Percentiles rank a stretch among this genome's conserved stretches.
phyloP scores from a whole-genome alignment of 139 green algal genomes.

The Ulvella scutata region DNA sequence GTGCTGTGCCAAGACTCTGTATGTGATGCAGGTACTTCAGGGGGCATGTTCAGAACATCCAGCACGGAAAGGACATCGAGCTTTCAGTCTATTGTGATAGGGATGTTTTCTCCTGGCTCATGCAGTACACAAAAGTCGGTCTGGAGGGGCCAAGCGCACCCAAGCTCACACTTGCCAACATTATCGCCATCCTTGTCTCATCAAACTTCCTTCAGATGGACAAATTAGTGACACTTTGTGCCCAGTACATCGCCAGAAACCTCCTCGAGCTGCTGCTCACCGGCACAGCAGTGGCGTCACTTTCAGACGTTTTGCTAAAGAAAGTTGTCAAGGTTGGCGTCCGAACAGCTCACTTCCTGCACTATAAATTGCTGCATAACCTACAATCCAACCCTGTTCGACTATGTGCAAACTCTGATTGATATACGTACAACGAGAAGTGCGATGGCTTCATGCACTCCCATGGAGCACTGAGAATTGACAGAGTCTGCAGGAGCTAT shows the following conservation, averaged over 20 bases:
- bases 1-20: background rate
- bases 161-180: background rate
- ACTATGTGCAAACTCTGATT: too few relatives aligned
- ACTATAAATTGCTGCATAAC: too few relatives aligned
- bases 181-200: background rate
- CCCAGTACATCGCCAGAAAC: background rate
- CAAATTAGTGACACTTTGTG: background rate
- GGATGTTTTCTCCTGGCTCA: conserved; percentile 10
- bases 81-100: conserved; percentile 9
- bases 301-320: background rate
- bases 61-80: conserved; percentile 4
- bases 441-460: too few relatives aligned
- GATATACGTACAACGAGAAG: too few relatives aligned
- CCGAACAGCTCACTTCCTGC: too few relatives aligned
- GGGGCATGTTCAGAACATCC: background rate
- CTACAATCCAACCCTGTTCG: too few relatives aligned
- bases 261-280: background rate
- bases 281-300: background rate
- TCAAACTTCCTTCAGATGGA: conserved; percentile 3
- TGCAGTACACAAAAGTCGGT: conserved; percentile 5
- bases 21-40: background rate
- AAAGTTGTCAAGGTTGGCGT: background rate
- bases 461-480: too few relatives aligned
- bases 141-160: background rate
- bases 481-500: too few relatives aligned